A percentile compares a stretch with the other conserved stretches of the same genome.
Conservation (phyloP, 345 rosid species). For the Aquilaria sinensis region DNA sequence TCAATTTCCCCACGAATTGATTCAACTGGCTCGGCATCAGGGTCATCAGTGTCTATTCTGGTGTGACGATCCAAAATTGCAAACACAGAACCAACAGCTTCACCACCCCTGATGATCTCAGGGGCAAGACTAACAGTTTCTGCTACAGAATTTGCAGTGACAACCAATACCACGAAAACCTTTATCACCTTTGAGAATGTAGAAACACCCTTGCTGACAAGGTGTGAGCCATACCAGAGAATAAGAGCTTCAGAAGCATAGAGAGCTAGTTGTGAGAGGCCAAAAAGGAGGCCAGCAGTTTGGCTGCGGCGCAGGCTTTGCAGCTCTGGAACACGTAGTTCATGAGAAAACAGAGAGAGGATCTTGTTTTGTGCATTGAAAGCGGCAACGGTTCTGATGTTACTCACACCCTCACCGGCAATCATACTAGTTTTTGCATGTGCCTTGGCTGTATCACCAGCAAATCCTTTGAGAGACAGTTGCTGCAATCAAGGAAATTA, state of each 20-base stretch:
- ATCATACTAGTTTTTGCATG: slow-evolving; percentile 99
- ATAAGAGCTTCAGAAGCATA: slow-evolving; percentile 96
- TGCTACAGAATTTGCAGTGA: slow-evolving; percentile 97
- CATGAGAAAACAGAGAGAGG: slow-evolving; percentile 70
- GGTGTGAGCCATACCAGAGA: slow-evolving; percentile 95
- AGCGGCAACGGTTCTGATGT: slow-evolving; percentile 95
- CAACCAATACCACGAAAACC: slow-evolving; percentile 90
- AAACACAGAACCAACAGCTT: slow-evolving; percentile 94
- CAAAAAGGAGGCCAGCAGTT: slow-evolving; percentile 85
- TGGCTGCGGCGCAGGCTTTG: slow-evolving; percentile 77
- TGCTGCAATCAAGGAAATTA: slow-evolving; percentile 43
- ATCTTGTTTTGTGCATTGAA: slow-evolving; percentile 93
- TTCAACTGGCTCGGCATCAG: slow-evolving; percentile 81
- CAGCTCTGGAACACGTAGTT: slow-evolving; percentile 77
- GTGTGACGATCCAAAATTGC: slow-evolving; percentile 78
- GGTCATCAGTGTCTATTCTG: slow-evolving; percentile 85
- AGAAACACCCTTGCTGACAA: slow-evolving; percentile 75
- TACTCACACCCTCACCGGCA: slow-evolving; percentile 99
- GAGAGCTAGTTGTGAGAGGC: slow-evolving; percentile 90
- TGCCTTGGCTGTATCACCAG: slow-evolving; percentile 99
- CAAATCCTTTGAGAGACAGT: slow-evolving; percentile 98
- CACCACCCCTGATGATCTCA: slow-evolving; percentile 97
- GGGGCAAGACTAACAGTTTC: slow-evolving; percentile 99
- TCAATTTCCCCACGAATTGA: slow-evolving; percentile 91
- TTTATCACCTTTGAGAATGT: slow-evolving; percentile 98